A percentile compares a stretch with the other conserved stretches of the same genome.
Conservation (phyloP, 768 basidiomycete genomes). For the Pleurotus sapidus region DNA sequence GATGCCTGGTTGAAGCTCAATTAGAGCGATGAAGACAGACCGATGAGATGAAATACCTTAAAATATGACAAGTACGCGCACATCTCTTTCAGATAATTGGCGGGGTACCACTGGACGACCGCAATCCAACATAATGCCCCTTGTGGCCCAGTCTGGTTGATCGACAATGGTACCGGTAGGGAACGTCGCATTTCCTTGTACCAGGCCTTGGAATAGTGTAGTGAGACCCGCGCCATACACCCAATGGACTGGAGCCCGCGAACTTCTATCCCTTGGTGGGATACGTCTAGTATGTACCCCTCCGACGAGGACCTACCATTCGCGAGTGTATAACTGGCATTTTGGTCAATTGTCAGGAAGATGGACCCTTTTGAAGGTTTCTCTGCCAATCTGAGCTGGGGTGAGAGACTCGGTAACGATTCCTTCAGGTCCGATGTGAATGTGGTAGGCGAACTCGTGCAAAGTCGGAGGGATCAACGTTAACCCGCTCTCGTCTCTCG, state of each 20-base stretch:
- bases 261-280: constrained; percentile 25
- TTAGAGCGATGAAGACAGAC: background rate
- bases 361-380: constrained; percentile 11
- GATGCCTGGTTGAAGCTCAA: constrained; percentile 7
- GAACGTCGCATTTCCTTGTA: constrained; percentile 19
- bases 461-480: constrained; percentile 18
- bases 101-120: constrained; percentile 43
- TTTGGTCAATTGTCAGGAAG: constrained; percentile 25
- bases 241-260: constrained; percentile 29
- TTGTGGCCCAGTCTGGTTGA: constrained; percentile 40
- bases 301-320: constrained; percentile 34
- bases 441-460: constrained; percentile 14
- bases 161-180: constrained; percentile 33
- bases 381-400: background rate
- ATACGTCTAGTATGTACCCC: constrained; percentile 34
- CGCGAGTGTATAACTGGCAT: constrained; percentile 27
- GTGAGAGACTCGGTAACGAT: constrained; percentile 7
- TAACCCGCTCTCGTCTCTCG: constrained; percentile 12
- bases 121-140: constrained; percentile 44
- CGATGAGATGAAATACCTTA: constrained; percentile 17
- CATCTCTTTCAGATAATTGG: constrained; percentile 9
- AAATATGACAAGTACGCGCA: background rate
- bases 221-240: constrained; percentile 45
- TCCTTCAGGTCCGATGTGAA: constrained; percentile 13
- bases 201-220: constrained; percentile 38